phyloP scores from a whole-genome alignment of 306 rosid species.

The Phaseolus lunatus region DNA sequence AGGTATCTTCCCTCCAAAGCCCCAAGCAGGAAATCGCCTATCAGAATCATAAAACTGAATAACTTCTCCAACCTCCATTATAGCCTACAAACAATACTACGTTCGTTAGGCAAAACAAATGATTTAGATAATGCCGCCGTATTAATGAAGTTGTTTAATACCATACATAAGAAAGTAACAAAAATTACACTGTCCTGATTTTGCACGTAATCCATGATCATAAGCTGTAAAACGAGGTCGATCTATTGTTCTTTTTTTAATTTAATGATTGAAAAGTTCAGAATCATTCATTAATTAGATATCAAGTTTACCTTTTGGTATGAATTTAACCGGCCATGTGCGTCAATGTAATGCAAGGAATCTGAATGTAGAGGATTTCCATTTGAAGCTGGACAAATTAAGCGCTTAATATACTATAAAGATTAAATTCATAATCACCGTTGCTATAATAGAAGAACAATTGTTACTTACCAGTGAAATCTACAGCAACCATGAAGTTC shows the following conservation, averaged over 20 bases:
- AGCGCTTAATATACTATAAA: constrained; percentile 31
- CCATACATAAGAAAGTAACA: neutral
- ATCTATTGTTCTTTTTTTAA: too few relatives aligned
- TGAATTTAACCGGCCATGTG: constrained; percentile 67
- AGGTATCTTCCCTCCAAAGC: constrained; percentile 76
- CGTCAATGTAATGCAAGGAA: constrained; percentile 78
- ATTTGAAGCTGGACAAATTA: constrained; percentile 73
- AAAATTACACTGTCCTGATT: neutral
- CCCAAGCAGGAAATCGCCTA: constrained; percentile 85
- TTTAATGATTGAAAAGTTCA: constrained; percentile 21
- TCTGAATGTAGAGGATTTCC: constrained; percentile 65
- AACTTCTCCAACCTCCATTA: constrained; percentile 84
- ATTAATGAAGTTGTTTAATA: neutral
- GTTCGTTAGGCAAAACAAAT: constrained; percentile 35
- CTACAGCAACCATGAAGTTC: constrained; percentile 93
- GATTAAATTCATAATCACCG: constrained; percentile 16
- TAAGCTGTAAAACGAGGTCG: neutral
- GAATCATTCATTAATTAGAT: constrained; percentile 11
- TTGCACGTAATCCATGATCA: constrained; percentile 4
- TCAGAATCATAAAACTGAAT: constrained; percentile 87
- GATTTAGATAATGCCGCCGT: neutral
- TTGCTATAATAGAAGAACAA: neutral
- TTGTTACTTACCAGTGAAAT: constrained; percentile 71
- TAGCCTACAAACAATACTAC: constrained; percentile 61
- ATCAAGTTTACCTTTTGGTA: constrained; percentile 70